Evolutionary conservation across 116 monocot species (phyloP), one percentile per base, ranked within the genome.

Genomic region (Dioscorea cayenensis): DNA sequence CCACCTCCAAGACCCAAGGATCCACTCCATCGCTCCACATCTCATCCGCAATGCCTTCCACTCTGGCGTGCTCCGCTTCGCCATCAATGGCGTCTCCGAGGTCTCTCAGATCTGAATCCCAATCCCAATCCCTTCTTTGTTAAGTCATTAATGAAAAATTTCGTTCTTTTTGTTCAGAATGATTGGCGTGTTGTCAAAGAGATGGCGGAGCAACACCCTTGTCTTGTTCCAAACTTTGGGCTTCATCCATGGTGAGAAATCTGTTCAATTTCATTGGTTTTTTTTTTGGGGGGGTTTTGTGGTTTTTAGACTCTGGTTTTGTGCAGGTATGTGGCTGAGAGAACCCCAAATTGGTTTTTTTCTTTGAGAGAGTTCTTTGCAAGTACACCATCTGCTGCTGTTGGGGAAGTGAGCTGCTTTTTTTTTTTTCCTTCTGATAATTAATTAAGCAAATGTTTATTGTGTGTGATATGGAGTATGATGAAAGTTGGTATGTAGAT

Each of bases 171-270:
- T 3, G 37, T 20, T 69, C 68, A 95, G 92, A 86, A 75, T 66
- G 95, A 95, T 65, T 95, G 95, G 92, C 81, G 84, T 75, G 32
- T 85, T 48, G 95, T 95, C 63, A 92, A 95, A 78, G 75, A 82
- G 84, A 92, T 92, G 87, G 82, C 85, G 23, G 90, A 95, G 19
- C 65, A 92, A 28, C 77, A 92, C 63, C 65, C 85, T 8, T 80
- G 72, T 27, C 68, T 95, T 2, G 66, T 95, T 43, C 95, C 92
- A 7, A 84, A 82, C 77, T 95, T 95, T 35, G 95, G 95, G 9
- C 85, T 95, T 67, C 92, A 92, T 77, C 92, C 95, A 50, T 92
- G 92, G 92, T 89, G 17, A 75, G 52, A 5, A 28, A 19, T 50
- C 19, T 9, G 11, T 20, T 14, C 51, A 19, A 60, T 22, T 60